These are phyloP conservation scores for Bryum argenteum DNA, from an alignment of 225 moss, liverwort and hornwort genomes.

Conservation along the genomic window DNA sequence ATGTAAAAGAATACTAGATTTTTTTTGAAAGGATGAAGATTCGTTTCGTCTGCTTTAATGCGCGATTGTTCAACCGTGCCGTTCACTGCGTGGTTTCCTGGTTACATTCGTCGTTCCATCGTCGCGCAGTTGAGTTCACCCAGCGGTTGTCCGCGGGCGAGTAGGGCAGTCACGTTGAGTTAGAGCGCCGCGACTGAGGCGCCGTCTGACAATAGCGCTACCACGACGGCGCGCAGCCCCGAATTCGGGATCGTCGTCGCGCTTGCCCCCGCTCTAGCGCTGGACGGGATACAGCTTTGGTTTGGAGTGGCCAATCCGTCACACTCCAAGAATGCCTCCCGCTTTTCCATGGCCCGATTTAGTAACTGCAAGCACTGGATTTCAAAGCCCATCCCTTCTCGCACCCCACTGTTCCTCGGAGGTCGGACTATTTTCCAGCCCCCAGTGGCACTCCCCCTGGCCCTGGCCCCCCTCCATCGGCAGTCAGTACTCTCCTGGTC, in stretches of 20 bases:
- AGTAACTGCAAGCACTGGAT: neutral
- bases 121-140: too few relatives aligned
- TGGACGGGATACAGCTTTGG: neutral
- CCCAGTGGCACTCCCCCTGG: neutral
- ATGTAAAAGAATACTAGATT: too few relatives aligned
- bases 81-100: too few relatives aligned
- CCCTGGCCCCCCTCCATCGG: constrained; percentile 6
- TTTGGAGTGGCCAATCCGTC: neutral
- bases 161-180: neutral
- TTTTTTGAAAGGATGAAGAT: too few relatives aligned
- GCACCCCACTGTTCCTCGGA: neutral
- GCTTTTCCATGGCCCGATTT: constrained; percentile 18
- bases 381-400: neutral
- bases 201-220: constrained; percentile 17
- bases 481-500: neutral
- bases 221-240: constrained; percentile 23
- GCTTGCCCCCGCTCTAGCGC: neutral
- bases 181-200: constrained; percentile 17
- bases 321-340: constrained; percentile 2
- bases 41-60: too few relatives aligned
- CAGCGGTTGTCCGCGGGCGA: too few relatives aligned
- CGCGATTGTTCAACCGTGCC: too few relatives aligned
- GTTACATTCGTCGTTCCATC: too few relatives aligned
- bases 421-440: neutral
- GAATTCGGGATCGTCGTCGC: constrained; percentile 14